Percentiles rank a stretch among this genome's conserved stretches.
phyloP scores from a whole-genome alignment of 768 basidiomycete genomes.

The Dacryopinax primogenitus region DNA sequence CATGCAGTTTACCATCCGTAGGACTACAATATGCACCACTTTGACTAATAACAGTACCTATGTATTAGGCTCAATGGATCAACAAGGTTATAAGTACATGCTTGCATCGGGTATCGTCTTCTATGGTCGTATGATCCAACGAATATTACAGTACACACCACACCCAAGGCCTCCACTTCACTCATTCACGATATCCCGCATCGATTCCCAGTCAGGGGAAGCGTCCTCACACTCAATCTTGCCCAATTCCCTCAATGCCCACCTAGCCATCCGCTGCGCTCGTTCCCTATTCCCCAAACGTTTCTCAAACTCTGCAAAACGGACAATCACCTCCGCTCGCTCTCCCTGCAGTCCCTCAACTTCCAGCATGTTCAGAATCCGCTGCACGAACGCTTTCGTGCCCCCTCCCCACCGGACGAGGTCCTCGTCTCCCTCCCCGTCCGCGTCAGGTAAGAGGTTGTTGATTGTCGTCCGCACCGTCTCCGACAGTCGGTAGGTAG shows the following conservation, averaged over 20 bases:
- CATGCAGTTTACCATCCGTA: no score
- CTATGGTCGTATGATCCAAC: no score
- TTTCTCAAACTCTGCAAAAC: conserved; percentile 7
- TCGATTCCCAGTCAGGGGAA: background rate
- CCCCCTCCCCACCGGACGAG: background rate
- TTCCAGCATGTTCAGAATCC: conserved; percentile 5
- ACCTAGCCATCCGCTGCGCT: conserved; percentile 5
- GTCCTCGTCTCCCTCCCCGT: conserved; percentile 3
- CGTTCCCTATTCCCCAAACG: background rate
- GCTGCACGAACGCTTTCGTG: conserved; percentile 1
- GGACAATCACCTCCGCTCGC: conserved; percentile 2
- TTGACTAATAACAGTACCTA: no score
- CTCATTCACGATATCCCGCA: background rate
- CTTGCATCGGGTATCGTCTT: background rate
- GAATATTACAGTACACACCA: no score
- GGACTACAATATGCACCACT: no score
- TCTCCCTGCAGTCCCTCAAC: conserved; percentile 5
- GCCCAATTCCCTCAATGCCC: background rate
- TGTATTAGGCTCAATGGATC: no score
- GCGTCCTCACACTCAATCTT: conserved; percentile 3
- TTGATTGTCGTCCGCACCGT: background rate
- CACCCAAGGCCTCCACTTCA: background rate
- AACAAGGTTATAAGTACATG: no score
- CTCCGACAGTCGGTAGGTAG: conserved; percentile 1
- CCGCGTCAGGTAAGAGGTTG: background rate